These are phyloP conservation scores for Byssochlamys sp. DNA, from an alignment of 2,329 filamentous ascomycete species.

Conservation along the genomic window DNA sequence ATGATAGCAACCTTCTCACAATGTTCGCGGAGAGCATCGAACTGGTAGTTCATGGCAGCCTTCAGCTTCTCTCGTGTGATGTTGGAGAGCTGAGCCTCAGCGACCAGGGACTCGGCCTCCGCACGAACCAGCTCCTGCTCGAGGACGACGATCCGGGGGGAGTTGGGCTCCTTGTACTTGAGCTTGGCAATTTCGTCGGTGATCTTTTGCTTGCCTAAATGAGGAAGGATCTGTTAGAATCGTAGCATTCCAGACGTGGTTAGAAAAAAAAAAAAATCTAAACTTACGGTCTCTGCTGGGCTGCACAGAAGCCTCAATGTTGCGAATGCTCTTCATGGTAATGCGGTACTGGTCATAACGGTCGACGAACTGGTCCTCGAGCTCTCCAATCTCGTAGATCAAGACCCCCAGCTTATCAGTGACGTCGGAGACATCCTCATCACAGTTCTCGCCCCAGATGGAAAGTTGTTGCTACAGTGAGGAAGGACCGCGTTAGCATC, in stretches of 20 bases:
- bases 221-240: constrained; percentile 5
- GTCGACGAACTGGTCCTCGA: constrained; percentile 96
- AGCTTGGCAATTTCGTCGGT: constrained; percentile 96
- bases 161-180: constrained; percentile 99
- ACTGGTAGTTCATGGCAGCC: constrained; percentile 94
- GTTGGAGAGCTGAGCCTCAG: constrained; percentile 95
- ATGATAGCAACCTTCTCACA: constrained; percentile 98
- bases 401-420: constrained; percentile 97
- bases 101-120: constrained; percentile 96
- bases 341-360: constrained; percentile 98
- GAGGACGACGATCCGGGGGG: constrained; percentile 90
- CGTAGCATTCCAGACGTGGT: neutral
- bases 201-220: constrained; percentile 90
- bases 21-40: constrained; percentile 92
- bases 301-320: constrained; percentile 97
- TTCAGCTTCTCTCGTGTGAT: constrained; percentile 99
- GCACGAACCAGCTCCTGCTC: constrained; percentile 97
- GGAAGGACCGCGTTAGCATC: constrained; percentile 10
- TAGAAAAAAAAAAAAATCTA: no score
- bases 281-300: constrained; percentile 85
- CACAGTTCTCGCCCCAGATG: constrained; percentile 88
- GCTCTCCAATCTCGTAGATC: constrained; percentile 95
- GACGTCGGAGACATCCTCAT: constrained; percentile 96
- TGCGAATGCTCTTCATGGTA: constrained; percentile 97
- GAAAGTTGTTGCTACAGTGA: constrained; percentile 85